These are phyloP conservation scores for Chrysosporium queenslandicum DNA, from an alignment of 2,329 filamentous ascomycete genomes.

Conservation along the genomic window DNA sequence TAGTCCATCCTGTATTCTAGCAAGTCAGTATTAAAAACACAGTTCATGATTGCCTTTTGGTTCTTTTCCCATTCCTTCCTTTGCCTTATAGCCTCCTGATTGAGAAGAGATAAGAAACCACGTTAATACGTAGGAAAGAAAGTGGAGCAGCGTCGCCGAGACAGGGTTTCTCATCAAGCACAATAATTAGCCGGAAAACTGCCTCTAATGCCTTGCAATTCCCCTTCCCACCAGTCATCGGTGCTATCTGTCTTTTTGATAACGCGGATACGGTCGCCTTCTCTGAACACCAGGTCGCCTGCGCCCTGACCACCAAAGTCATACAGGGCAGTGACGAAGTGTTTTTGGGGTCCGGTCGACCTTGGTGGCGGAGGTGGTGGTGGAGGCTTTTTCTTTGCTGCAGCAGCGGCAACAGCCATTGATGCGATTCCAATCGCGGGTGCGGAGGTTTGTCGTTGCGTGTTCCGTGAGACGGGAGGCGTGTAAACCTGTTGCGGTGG, in stretches of 20 bases:
- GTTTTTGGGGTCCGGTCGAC: constrained; percentile 42
- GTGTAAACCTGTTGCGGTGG: constrained; percentile 3
- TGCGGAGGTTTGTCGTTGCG: constrained; percentile 20
- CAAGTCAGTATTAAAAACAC: not conserved
- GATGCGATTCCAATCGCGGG: constrained; percentile 35
- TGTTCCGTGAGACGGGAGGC: constrained; percentile 8
- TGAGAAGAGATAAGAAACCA: not conserved
- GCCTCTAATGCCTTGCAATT: constrained; percentile 57
- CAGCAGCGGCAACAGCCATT: constrained; percentile 32
- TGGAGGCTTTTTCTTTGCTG: constrained; percentile 58
- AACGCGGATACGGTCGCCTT: constrained; percentile 68
- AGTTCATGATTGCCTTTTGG: not conserved
- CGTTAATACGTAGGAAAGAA: not conserved
- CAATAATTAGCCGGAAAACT: constrained; percentile 81
- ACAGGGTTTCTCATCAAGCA: constrained; percentile 34
- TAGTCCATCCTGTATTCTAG: not conserved
- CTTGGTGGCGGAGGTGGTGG: constrained; percentile 58
- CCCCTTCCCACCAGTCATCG: constrained; percentile 84
- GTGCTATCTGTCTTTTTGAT: constrained; percentile 67
- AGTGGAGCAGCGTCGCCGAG: too few relatives aligned
- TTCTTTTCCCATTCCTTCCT: not conserved
- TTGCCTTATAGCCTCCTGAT: not conserved
- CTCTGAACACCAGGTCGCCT: constrained; percentile 63
- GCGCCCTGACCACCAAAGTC: constrained; percentile 59
- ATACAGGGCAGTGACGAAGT: constrained; percentile 62